A percentile compares a stretch with the other conserved stretches of the same genome.
phyloP scores from a whole-genome alignment of 2,329 filamentous ascomycete species.

The Stromatinia cepivora region DNA sequence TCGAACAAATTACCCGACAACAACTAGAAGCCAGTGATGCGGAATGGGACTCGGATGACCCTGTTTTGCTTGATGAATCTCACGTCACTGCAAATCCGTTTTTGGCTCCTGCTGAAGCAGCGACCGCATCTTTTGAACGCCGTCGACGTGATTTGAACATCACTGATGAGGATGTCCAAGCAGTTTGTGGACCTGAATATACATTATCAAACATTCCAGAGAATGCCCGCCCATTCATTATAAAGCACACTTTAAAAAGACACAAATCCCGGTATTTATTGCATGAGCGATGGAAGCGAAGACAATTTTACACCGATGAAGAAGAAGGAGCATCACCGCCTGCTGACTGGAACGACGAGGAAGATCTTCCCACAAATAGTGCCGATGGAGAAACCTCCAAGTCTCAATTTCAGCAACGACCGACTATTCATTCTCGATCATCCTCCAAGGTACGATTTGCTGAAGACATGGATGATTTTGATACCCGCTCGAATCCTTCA shows the following conservation, averaged over 20 bases:
- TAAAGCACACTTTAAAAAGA: constrained; percentile 34
- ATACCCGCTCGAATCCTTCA: constrained; percentile 69
- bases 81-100: not conserved
- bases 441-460: constrained; percentile 79
- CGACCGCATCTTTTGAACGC: constrained; percentile 26
- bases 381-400: constrained; percentile 46
- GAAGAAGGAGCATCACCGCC: constrained; percentile 74
- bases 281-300: constrained; percentile 71
- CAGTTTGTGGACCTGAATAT: constrained; percentile 35
- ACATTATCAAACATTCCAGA: constrained; percentile 31
- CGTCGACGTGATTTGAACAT: constrained; percentile 35
- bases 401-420: constrained; percentile 46
- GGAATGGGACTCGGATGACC: not conserved
- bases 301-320: constrained; percentile 81
- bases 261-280: constrained; percentile 43
- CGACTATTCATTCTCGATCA: constrained; percentile 61
- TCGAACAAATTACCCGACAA: constrained; percentile 26
- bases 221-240: constrained; percentile 32
- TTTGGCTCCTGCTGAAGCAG: not conserved
- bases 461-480: constrained; percentile 68
- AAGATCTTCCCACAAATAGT: constrained; percentile 51
- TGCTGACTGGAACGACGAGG: constrained; percentile 60
- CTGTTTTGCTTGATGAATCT: not conserved
- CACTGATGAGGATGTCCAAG: constrained; percentile 39
- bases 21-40: not conserved